Percentiles rank a stretch among this genome's conserved stretches.
Evolutionary conservation across 495 filamentous ascomycete species (phyloP).

Genomic region (Neurospora cerealis): DNA sequence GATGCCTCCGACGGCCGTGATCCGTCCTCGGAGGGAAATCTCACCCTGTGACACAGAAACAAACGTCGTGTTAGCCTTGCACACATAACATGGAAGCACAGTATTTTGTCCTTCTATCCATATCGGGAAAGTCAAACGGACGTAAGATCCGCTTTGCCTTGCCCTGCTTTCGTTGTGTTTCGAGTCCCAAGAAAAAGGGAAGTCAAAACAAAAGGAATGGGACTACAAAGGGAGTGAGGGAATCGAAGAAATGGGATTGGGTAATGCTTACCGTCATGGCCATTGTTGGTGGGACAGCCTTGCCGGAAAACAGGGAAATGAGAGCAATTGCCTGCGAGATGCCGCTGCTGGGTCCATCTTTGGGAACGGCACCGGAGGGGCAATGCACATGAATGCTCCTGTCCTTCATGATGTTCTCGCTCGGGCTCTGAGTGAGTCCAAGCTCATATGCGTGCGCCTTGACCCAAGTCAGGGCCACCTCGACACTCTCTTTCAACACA

Average conservation of each 20-base stretch:
- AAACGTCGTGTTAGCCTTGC: conserved; percentile 17
- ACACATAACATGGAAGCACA: not conserved
- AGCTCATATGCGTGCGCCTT: conserved; percentile 92
- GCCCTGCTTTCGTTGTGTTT: not conserved
- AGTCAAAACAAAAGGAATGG: not conserved
- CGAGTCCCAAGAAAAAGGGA: not conserved
- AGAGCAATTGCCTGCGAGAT: conserved; percentile 90
- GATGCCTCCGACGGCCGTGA: conserved; percentile 86
- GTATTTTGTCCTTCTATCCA: not conserved
- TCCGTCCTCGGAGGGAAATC: conserved; percentile 75
- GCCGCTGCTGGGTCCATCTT: conserved; percentile 82
- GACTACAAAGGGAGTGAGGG: not conserved
- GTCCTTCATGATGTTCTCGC: conserved; percentile 92
- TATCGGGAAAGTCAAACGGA: not conserved
- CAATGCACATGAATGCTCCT: conserved; percentile 95
- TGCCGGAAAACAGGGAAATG: conserved; percentile 82
- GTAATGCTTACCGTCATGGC: conserved; percentile 68
- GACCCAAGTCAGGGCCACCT: conserved; percentile 92
- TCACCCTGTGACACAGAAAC: conserved; percentile 48
- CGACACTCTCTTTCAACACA: conserved; percentile 93
- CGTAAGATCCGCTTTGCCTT: not conserved
- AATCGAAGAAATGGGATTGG: not conserved
- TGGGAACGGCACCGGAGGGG: conserved; percentile 88
- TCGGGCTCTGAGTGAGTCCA: conserved; percentile 66
- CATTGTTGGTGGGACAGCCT: conserved; percentile 79